These are phyloP conservation scores for Microdochium trichocladiopsis DNA, from an alignment of 2,329 filamentous ascomycete genomes.

Conservation along the genomic window DNA sequence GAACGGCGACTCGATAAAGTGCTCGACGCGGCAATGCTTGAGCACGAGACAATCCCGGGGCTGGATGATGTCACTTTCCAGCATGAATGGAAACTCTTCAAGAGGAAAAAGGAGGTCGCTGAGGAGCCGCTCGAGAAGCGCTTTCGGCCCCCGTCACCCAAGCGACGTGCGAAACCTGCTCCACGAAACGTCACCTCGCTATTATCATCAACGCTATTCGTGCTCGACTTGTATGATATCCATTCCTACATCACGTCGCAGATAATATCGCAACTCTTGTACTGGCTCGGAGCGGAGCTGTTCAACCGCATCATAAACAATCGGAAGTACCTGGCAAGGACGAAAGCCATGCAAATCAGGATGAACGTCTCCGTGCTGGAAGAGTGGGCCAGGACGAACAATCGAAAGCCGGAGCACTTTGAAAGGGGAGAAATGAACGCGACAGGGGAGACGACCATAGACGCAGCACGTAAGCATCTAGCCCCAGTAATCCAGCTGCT, in stretches of 20 bases:
- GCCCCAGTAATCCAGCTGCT: constrained; percentile 87
- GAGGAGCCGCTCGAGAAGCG: constrained; percentile 86
- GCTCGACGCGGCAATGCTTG: constrained; percentile 85
- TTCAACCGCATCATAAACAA: constrained; percentile 99
- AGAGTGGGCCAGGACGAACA: constrained; percentile 93
- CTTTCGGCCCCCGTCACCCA: constrained; percentile 86
- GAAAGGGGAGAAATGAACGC: constrained; percentile 84
- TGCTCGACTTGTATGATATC: constrained; percentile 96
- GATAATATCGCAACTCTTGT: constrained; percentile 85
- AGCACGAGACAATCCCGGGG: constrained; percentile 95
- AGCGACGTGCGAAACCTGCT: constrained; percentile 83
- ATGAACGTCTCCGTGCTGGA: constrained; percentile 97
- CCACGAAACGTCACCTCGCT: constrained; percentile 94
- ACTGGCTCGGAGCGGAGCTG: constrained; percentile 92
- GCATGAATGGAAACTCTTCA: constrained; percentile 97
- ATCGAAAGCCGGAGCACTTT: constrained; percentile 89
- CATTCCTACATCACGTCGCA: constrained; percentile 94
- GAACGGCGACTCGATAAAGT: constrained; percentile 96
- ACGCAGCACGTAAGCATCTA: constrained; percentile 76
- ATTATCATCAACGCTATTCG: constrained; percentile 91
- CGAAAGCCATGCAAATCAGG: constrained; percentile 98
- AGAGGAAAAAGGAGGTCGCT: constrained; percentile 82
- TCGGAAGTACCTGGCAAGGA: constrained; percentile 85
- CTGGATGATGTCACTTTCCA: constrained; percentile 97
- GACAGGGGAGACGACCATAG: constrained; percentile 79